A percentile compares a stretch with the other conserved stretches of the same genome.
phyloP scores from a whole-genome alignment of 2,329 filamentous ascomycete species.

The Knoxdaviesia capensis region DNA sequence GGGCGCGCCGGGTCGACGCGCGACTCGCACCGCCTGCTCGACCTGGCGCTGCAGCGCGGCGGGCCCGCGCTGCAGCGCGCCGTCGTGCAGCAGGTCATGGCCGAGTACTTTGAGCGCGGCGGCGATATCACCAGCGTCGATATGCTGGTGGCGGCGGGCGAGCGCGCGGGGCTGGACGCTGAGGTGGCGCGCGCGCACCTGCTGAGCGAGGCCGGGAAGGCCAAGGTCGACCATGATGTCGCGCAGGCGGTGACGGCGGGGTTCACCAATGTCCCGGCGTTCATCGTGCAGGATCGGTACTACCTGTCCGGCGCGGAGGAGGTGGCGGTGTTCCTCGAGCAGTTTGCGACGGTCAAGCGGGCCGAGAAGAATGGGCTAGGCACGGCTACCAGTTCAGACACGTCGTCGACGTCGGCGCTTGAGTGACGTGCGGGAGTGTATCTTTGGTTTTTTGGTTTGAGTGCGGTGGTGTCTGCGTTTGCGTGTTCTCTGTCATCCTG shows the following conservation, averaged over 20 bases:
- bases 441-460: no score
- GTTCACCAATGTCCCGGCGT: conserved; percentile 53
- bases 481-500: no score
- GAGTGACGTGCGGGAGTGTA: no score
- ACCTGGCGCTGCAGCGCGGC: conserved; percentile 36
- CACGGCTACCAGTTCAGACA: no score
- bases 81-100: conserved; percentile 43
- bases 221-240: conserved; percentile 36
- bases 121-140: conserved; percentile 39
- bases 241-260: conserved; percentile 26
- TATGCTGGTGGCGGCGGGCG: conserved; percentile 29
- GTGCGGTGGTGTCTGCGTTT: no score
- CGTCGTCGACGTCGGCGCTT: no score
- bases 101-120: conserved; percentile 43
- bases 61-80: conserved; percentile 28
- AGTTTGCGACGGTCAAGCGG: conserved; percentile 33
- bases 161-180: conserved; percentile 30
- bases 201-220: conserved; percentile 29
- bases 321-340: conserved; percentile 40
- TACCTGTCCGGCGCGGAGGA: conserved; percentile 56
- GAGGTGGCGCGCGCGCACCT: conserved; percentile 33
- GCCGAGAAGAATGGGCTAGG: no score
- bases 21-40: conserved; percentile 58
- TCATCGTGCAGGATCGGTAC: conserved; percentile 48
- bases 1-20: conserved; percentile 58